phyloP scores from a whole-genome alignment of 495 filamentous ascomycete genomes.

The Penicilliopsis zonata region DNA sequence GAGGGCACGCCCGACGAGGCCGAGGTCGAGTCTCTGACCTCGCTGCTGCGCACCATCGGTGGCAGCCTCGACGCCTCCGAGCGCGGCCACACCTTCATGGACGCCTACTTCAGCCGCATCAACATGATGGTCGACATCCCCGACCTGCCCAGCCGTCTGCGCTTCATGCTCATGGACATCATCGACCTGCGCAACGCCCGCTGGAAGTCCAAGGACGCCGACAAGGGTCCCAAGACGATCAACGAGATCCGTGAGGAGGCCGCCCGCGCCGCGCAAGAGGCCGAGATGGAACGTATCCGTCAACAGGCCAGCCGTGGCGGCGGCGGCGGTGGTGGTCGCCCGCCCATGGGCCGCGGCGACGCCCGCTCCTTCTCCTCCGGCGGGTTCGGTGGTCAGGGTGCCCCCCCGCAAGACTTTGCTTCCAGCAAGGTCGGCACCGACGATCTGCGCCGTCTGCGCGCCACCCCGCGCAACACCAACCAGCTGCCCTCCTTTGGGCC shows the following conservation, averaged over 20 bases:
- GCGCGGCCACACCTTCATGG: conserved; percentile 72
- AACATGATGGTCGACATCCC: conserved; percentile 62
- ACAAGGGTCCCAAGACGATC: conserved; percentile 94
- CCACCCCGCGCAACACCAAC: conserved; percentile 51
- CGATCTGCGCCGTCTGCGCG: conserved; percentile 71
- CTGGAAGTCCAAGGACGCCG: conserved; percentile 74
- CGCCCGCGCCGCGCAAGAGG: conserved; percentile 51
- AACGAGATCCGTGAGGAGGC: conserved; percentile 83
- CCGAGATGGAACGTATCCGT: conserved; percentile 40
- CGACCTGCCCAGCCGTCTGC: conserved; percentile 71
- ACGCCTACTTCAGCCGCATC: conserved; percentile 88
- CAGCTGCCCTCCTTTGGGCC: conserved; percentile 53
- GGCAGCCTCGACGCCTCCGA: conserved; percentile 69
- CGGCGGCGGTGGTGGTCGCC: conserved; percentile 54
- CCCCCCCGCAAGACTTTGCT: conserved; percentile 55
- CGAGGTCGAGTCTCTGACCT: conserved; percentile 88
- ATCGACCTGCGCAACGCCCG: conserved; percentile 61
- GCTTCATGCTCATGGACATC: conserved; percentile 81
- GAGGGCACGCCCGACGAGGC: conserved; percentile 88
- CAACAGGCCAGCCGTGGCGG: conserved; percentile 39
- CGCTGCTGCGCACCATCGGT: conserved; percentile 86
- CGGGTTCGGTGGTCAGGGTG: conserved; percentile 48
- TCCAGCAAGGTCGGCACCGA: conserved; percentile 78
- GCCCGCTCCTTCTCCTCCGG: conserved; percentile 58
- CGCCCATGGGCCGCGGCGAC: conserved; percentile 70